Percentiles rank a stretch among this genome's conserved stretches.
Conservation (phyloP, 768 basidiomycete species). For the Rhizopogon roseolus region DNA sequence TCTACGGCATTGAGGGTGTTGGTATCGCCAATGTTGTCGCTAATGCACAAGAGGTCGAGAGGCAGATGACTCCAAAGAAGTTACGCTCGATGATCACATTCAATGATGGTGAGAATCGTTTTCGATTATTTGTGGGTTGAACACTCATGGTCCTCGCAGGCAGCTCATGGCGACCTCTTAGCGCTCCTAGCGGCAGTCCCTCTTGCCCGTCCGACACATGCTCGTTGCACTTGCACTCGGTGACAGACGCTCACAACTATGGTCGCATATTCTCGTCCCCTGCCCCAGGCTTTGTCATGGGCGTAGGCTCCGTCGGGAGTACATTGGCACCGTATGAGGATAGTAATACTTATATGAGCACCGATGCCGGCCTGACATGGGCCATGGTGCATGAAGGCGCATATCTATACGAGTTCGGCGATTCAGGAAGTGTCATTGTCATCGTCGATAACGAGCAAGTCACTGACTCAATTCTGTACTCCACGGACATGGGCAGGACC, state of each 20-base stretch:
- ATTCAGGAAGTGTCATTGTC: conserved; percentile 76
- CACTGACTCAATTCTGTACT: conserved; percentile 68
- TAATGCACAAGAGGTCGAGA: conserved; percentile 83
- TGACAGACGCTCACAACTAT: conserved; percentile 88
- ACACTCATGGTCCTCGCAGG: conserved; percentile 27
- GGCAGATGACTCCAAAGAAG: conserved; percentile 61
- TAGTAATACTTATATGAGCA: conserved; percentile 90
- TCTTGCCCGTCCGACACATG: conserved; percentile 53
- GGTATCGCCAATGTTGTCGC: conserved; percentile 85
- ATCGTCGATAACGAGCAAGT: conserved; percentile 81
- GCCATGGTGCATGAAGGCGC: conserved; percentile 68
- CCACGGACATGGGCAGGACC: conserved; percentile 72
- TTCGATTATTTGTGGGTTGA: neutral
- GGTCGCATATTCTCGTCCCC: conserved; percentile 93
- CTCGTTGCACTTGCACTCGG: conserved; percentile 88
- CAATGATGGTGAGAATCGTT: conserved; percentile 59
- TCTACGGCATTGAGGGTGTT: conserved; percentile 85
- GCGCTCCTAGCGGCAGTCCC: conserved; percentile 50
- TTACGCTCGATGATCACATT: conserved; percentile 82
- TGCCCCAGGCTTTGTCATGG: conserved; percentile 94
- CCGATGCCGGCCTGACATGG: conserved; percentile 88
- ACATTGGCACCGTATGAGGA: conserved; percentile 70
- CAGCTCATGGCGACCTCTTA: conserved; percentile 72
- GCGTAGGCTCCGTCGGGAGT: conserved; percentile 85
- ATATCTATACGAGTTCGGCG: conserved; percentile 96